These are phyloP conservation scores for Papilionanthe hybrid DNA, from an alignment of 116 monocot species.

Conservation along the genomic window DNA sequence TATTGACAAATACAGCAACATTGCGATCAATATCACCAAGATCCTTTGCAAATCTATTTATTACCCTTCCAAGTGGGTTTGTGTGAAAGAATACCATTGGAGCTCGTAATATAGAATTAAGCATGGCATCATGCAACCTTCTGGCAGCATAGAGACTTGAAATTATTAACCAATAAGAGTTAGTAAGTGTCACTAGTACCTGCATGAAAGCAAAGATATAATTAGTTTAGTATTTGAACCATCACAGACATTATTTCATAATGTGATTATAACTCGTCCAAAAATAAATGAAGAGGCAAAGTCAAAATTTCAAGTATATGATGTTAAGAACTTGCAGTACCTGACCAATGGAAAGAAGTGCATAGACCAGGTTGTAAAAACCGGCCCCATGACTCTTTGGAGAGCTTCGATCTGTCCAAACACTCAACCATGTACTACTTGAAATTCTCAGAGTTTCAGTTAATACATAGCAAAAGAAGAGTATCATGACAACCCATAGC, in stretches of 20 bases:
- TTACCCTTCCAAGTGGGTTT: slow-evolving; percentile 93
- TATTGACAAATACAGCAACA: slow-evolving; percentile 80
- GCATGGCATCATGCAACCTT: slow-evolving; percentile 87
- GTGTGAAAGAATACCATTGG: slow-evolving; percentile 99
- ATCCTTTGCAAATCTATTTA: slow-evolving; percentile 98
- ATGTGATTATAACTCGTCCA: not conserved
- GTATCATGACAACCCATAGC: slow-evolving; percentile 75
- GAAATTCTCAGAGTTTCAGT: slow-evolving; percentile 83
- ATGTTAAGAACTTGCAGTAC: slow-evolving; percentile 27
- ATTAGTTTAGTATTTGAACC: not conserved
- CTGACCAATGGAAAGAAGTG: slow-evolving; percentile 80
- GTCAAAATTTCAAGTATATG: not conserved
- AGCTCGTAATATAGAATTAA: slow-evolving; percentile 81
- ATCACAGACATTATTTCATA: not conserved
- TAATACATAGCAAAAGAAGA: slow-evolving; percentile 65
- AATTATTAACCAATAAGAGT: slow-evolving; percentile 89
- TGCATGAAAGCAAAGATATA: slow-evolving; percentile 25
- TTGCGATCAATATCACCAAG: slow-evolving; percentile 90
- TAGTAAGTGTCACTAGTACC: slow-evolving; percentile 76
- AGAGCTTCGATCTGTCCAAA: slow-evolving; percentile 81
- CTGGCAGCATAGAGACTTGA: slow-evolving; percentile 95
- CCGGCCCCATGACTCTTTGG: slow-evolving; percentile 62
- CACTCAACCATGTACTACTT: slow-evolving; percentile 94
- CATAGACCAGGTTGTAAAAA: slow-evolving; percentile 92
- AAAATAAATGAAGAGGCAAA: not conserved